Percentiles rank a stretch among this genome's conserved stretches.
These are phyloP conservation scores for Aspergillus japonicus DNA, from an alignment of 2,329 filamentous ascomycete genomes.

Conservation along the genomic window DNA sequence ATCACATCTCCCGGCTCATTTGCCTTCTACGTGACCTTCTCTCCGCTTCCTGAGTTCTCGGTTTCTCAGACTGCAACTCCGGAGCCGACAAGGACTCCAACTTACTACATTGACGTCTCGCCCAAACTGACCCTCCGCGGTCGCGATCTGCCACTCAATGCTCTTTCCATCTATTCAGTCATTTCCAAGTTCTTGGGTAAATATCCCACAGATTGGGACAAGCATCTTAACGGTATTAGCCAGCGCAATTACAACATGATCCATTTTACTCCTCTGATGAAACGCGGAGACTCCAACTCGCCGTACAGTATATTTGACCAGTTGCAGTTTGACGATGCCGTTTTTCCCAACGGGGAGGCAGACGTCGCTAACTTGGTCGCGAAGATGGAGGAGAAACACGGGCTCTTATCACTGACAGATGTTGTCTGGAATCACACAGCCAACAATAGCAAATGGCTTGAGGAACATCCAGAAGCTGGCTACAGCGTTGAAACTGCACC, in stretches of 20 bases:
- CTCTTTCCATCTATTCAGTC: constrained; percentile 86
- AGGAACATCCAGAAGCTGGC: constrained; percentile 90
- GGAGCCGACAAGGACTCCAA: constrained; percentile 65
- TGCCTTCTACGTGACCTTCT: constrained; percentile 91
- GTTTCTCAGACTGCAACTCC: constrained; percentile 52
- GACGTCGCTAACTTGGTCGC: constrained; percentile 75
- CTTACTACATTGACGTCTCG: constrained; percentile 92
- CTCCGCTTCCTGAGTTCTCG: constrained; percentile 76
- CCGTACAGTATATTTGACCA: constrained; percentile 97
- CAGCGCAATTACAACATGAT: constrained; percentile 97
- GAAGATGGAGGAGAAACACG: constrained; percentile 80
- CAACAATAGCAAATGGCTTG: constrained; percentile 89
- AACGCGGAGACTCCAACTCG: constrained; percentile 86
- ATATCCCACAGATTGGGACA: constrained; percentile 86
- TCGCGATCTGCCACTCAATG: constrained; percentile 74
- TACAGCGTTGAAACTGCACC: constrained; percentile 93
- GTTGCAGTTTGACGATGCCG: constrained; percentile 74
- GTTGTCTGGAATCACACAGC: constrained; percentile 98
- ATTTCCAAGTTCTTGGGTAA: constrained; percentile 98
- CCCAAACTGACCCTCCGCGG: constrained; percentile 75
- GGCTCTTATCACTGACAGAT: constrained; percentile 84
- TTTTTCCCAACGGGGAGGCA: constrained; percentile 81
- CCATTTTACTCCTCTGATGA: constrained; percentile 92
- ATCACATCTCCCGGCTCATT: constrained; percentile 83
- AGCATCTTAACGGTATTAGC: constrained; percentile 82